Conservation (phyloP, 768 basidiomycete genomes). For the Psilocybe cyanescens region DNA sequence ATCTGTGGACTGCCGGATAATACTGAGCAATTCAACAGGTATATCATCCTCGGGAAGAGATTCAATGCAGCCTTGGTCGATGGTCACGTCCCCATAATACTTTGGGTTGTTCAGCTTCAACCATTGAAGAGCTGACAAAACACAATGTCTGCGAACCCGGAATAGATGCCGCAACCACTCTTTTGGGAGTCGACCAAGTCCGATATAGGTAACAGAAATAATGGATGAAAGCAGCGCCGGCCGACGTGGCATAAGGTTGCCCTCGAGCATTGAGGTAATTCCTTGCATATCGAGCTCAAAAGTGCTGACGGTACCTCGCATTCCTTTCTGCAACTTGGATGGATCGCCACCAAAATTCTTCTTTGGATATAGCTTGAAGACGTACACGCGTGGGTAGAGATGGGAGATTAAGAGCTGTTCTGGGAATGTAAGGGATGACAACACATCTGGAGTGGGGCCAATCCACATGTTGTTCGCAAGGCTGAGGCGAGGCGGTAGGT, state of each 20-base stretch:
- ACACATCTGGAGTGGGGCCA: no score
- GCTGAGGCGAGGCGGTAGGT: no score
- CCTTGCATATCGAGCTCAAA: not conserved
- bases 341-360: no score
- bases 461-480: no score
- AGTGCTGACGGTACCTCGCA: not conserved
- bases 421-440: no score
- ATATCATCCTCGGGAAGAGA: constrained; percentile 17
- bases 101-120: not conserved
- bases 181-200: not conserved
- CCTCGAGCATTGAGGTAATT: not conserved
- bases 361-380: no score
- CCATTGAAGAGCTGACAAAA: not conserved
- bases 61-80: constrained; percentile 11
- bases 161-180: not conserved
- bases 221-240: not conserved
- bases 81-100: not conserved
- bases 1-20: constrained; percentile 7
- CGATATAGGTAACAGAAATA: not conserved
- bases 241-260: not conserved
- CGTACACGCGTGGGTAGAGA: no score
- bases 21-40: constrained; percentile 10
- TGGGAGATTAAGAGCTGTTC: no score
- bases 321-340: not conserved
- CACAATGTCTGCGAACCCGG: not conserved